Percentiles rank a stretch among this genome's conserved stretches.
Conservation (phyloP, 805 yeast species). For the Dipodascus albidus region DNA sequence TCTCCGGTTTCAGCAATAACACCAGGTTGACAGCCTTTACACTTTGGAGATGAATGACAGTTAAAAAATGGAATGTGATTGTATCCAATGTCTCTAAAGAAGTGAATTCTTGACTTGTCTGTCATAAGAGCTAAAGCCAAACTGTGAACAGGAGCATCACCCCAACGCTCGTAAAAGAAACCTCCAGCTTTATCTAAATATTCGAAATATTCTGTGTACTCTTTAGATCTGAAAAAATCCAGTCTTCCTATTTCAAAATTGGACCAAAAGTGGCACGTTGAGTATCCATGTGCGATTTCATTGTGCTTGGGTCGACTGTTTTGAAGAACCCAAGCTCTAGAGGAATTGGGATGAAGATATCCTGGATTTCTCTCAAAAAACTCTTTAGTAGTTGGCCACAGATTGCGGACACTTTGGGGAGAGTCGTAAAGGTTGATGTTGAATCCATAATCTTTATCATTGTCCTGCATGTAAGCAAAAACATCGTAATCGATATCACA, state of each 20-base stretch:
- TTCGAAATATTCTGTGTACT: conserved; percentile 54
- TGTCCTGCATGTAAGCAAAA: conserved; percentile 34
- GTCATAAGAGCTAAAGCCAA: conserved; percentile 65
- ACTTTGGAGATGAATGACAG: conserved; percentile 50
- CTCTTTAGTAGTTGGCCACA: conserved; percentile 62
- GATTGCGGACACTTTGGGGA: conserved; percentile 46
- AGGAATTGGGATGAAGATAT: conserved; percentile 43
- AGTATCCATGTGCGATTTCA: conserved; percentile 27
- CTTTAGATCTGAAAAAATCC: conserved; percentile 65
- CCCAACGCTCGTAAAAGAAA: conserved; percentile 87
- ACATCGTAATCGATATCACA: conserved; percentile 47
- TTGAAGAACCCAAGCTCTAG: conserved; percentile 42
- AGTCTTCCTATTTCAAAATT: conserved; percentile 78
- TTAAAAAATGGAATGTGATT: conserved; percentile 58
- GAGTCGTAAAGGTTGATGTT: conserved; percentile 60
- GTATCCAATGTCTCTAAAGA: conserved; percentile 83
- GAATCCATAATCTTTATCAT: conserved; percentile 64
- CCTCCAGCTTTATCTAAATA: conserved; percentile 61
- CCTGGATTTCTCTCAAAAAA: conserved; percentile 46
- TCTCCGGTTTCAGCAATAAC: conserved; percentile 39
- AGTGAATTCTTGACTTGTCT: conserved; percentile 57
- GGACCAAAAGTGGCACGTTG: conserved; percentile 84
- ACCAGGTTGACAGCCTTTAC: conserved; percentile 41
- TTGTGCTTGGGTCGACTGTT: conserved; percentile 37
- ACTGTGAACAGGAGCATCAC: conserved; percentile 86